Conservation (phyloP, 345 rosid species). For the Excoecaria agallocha region DNA sequence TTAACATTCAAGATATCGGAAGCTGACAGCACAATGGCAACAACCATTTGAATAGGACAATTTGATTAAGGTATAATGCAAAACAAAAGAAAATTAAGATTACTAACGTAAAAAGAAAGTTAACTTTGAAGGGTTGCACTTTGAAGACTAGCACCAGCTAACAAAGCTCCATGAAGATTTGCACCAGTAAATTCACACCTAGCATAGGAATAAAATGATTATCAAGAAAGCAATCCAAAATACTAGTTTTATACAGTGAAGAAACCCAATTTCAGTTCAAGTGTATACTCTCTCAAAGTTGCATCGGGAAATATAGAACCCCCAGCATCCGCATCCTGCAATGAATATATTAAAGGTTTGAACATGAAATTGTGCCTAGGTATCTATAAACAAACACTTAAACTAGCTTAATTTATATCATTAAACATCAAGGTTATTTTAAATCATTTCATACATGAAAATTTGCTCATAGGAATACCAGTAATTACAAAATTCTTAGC, state of each 20-base stretch:
- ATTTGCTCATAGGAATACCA: background rate
- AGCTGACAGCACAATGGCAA: background rate
- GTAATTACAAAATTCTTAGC: background rate
- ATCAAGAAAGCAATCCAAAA: constrained; percentile 17
- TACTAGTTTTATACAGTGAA: background rate
- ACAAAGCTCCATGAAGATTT: constrained; percentile 78
- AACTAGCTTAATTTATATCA: too few relatives aligned
- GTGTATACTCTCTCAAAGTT: too few relatives aligned
- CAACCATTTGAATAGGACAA: background rate
- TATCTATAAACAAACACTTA: too few relatives aligned
- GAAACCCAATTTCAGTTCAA: constrained; percentile 9
- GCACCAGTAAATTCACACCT: constrained; percentile 95
- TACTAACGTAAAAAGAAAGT: background rate
- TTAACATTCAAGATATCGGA: background rate
- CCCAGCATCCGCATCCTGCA: too few relatives aligned
- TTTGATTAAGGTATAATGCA: background rate
- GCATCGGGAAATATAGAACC: too few relatives aligned
- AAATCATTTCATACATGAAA: constrained; percentile 31
- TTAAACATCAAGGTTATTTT: too few relatives aligned
- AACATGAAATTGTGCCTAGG: too few relatives aligned
- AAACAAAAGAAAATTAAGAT: background rate
- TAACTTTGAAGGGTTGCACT: constrained; percentile 93
- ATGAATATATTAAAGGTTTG: too few relatives aligned
- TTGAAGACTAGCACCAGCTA: constrained; percentile 88
- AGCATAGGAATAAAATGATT: constrained; percentile 46